Evolutionary conservation across 495 filamentous ascomycete genomes (phyloP), one percentile per base, ranked within the genome.

Genomic region (Tuber melanosporum): DNA sequence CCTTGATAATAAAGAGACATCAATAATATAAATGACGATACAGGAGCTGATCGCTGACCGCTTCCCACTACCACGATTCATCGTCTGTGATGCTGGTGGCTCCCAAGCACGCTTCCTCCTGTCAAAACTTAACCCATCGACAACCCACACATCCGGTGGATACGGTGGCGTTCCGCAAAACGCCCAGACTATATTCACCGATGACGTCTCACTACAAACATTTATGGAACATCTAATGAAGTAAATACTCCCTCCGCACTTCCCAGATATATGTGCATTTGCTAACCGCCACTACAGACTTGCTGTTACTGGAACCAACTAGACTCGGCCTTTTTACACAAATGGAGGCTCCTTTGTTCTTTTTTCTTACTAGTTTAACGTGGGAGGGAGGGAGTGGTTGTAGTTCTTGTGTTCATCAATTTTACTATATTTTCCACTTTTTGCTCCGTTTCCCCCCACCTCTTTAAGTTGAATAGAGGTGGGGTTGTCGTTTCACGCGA

Each of bases 211-310:
- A 39, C 86, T 99, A 83, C 95, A 98, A 85, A 98, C 95, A 10
- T 99, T 99, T 83, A 99, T 98, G 95, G 96, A 99, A 79, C 93
- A 97, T 87, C 86, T 99, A 84, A 99, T 99, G 96, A 99, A 99
- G 93, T 95, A 85, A 87, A 92, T 82, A 15, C 73, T 74, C 70
- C 45, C 20, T 43, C 14, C 69, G n/a, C 10, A 44, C 42, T 71
- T 22, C 22, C 39, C 36, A 17, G 32, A n/a, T 43, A 44, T 19
- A 42, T 42, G 20, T 6, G 6, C 45, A 36, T 71, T 79, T 74
- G 41, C 70, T 81, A 43, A 81, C 66, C n/a, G 46, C 71, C 20
- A 70, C 42, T 74, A 52, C 79, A 91, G 89, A 81, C 88, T 91
- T 83, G 89, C 89, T 70, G 89, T 91, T 70, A 90, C 89, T 71